phyloP scores from a whole-genome alignment of 495 filamentous ascomycete genomes.

The Oleoguttula mirabilis region DNA sequence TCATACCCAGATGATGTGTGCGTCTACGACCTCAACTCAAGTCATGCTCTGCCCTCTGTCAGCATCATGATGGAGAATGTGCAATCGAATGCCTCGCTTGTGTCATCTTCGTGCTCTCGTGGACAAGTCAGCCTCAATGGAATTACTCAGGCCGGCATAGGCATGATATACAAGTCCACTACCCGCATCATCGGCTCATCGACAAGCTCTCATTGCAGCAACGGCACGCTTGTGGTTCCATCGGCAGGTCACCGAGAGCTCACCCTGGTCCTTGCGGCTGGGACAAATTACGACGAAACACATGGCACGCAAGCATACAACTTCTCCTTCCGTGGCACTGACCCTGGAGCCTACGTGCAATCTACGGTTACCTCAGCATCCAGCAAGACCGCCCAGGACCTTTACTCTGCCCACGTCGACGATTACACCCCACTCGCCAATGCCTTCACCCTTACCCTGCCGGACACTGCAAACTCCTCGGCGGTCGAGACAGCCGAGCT shows the following conservation, averaged over 20 bases:
- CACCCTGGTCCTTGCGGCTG: constrained; percentile 32
- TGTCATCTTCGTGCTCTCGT: constrained; percentile 22
- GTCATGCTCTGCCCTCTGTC: constrained; percentile 28
- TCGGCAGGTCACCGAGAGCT: constrained; percentile 5
- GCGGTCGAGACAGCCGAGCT: constrained; percentile 31
- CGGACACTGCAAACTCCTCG: constrained; percentile 30
- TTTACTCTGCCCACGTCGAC: constrained; percentile 30
- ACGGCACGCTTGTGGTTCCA: constrained; percentile 21
- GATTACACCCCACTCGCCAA: constrained; percentile 32
- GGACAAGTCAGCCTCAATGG: constrained; percentile 19
- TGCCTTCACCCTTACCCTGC: constrained; percentile 33
- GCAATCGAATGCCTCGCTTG: constrained; percentile 16
- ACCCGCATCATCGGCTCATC: constrained; percentile 18
- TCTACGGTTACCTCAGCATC: constrained; percentile 25
- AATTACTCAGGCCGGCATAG: constrained; percentile 19
- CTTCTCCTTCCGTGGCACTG: constrained; percentile 37
- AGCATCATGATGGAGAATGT: constrained; percentile 28
- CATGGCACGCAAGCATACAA: constrained; percentile 32
- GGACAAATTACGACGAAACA: constrained; percentile 36
- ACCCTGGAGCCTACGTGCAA: constrained; percentile 31
- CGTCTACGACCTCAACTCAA: constrained; percentile 32
- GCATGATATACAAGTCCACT: constrained; percentile 31
- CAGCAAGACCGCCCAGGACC: constrained; percentile 20
- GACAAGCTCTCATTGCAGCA: constrained; percentile 9
- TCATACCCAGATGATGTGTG: constrained; percentile 40